Evolutionary conservation across 108 stramenopile genomes (phyloP).

Genomic region (Conticribra weissflogii): DNA sequence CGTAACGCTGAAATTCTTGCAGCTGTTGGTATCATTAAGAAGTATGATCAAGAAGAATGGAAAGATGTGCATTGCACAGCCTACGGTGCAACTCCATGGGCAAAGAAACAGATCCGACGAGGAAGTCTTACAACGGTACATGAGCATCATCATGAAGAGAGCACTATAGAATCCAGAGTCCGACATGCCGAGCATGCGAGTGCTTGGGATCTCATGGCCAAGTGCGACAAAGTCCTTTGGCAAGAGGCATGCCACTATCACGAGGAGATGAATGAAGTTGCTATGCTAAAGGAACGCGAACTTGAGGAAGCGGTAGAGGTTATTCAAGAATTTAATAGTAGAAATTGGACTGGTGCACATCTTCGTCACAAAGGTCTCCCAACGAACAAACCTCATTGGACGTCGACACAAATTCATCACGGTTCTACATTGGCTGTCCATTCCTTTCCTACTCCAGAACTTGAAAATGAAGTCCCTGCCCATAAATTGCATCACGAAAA

Average conservation of each 20-base stretch:
- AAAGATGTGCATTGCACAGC: conserved; percentile 1
- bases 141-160: conserved; percentile 27
- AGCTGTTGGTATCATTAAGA: conserved; percentile 37
- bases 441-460: conserved; percentile 2
- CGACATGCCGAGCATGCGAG: conserved; percentile 37
- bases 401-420: conserved; percentile 14
- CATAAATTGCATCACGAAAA: conserved; percentile 16
- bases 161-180: conserved; percentile 24
- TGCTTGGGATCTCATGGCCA: conserved; percentile 40
- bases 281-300: conserved; percentile 7
- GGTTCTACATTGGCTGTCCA: conserved; percentile 25
- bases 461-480: conserved; percentile 9
- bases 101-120: conserved; percentile 15
- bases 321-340: conserved; percentile 36
- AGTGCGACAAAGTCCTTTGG: conserved; percentile 22
- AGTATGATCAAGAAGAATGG: conserved; percentile 39
- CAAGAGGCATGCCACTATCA: conserved; percentile 34
- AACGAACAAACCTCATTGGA: conserved; percentile 4
- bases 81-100: background rate
- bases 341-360: conserved; percentile 23
- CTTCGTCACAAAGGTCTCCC: background rate
- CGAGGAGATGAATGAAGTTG: conserved; percentile 19
- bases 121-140: conserved; percentile 27
- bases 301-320: conserved; percentile 26
- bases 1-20: conserved; percentile 33